phyloP scores from a whole-genome alignment of 2,329 filamentous ascomycete species.

The Cercospora citrullina region DNA sequence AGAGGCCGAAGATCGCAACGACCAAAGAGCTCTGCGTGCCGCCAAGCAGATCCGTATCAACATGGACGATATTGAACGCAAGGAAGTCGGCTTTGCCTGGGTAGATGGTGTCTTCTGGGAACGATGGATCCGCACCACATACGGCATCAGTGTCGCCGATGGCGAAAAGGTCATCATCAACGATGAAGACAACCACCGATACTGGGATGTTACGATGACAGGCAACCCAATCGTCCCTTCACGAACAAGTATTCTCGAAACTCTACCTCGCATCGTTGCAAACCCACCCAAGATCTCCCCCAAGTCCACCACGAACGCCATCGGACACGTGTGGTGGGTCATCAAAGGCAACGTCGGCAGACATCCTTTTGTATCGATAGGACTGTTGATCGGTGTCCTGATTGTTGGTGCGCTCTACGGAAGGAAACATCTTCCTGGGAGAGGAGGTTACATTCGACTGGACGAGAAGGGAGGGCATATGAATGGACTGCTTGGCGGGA shows the following conservation, averaged over 20 bases:
- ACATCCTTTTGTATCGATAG: conserved; percentile 51
- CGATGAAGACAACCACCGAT: conserved; percentile 90
- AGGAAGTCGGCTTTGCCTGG: conserved; percentile 94
- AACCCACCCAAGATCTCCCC: conserved; percentile 70
- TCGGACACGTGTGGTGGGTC: conserved; percentile 67
- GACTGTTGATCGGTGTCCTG: conserved; percentile 57
- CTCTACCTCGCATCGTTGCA: conserved; percentile 68
- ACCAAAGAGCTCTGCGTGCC: conserved; percentile 78
- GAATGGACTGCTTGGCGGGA: conserved; percentile 63
- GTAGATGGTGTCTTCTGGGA: conserved; percentile 98
- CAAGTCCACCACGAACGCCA: conserved; percentile 72
- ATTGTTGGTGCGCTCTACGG: conserved; percentile 30
- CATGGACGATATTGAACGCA: conserved; percentile 82
- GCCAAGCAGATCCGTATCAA: conserved; percentile 91
- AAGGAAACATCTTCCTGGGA: conserved; percentile 36
- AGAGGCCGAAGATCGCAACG: conserved; percentile 89
- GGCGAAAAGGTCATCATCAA: conserved; percentile 95
- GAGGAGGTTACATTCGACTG: conserved; percentile 41
- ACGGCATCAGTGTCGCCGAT: conserved; percentile 82
- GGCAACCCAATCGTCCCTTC: conserved; percentile 88
- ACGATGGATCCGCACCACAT: conserved; percentile 92
- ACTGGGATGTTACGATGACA: conserved; percentile 90
- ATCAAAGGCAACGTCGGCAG: conserved; percentile 44
- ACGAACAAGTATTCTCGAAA: conserved; percentile 87
- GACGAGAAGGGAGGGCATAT: conserved; percentile 62